Evolutionary conservation across 257 asterid genomes (phyloP), one percentile per base, ranked within the genome.

Genomic region (Marsdenia floribunda): DNA sequence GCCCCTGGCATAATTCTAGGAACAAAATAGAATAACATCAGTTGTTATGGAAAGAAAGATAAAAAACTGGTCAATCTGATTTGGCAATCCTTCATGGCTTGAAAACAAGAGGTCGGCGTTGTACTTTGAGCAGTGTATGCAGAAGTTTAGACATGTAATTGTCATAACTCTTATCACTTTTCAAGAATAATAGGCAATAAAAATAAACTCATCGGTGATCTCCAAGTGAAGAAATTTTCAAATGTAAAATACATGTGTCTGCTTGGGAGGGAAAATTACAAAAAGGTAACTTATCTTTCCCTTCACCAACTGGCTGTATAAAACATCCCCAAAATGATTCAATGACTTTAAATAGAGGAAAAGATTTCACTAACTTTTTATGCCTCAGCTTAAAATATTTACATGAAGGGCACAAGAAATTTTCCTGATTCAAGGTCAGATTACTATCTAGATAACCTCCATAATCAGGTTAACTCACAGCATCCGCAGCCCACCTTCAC

Each of bases 1-100:
- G 86, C 75, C 59, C 97, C 97, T 33, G 86, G 54, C 72, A 75
- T 80, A 71, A 91, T 86, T 77, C 97, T 94, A 76, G 68, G 79
- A 79, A 49, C 79, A 81, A 81, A 81, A 84, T 35, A 82, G 73
- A 72, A 78, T 49, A 21, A 24, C 38, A 61, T 79, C 3, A 74
- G 75, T 77, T 26, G 72, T 47, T 73, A 7, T 5, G 57, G 79
- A 63, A 52, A 21, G 55, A 64, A 66, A 70, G 59, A 37, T 55
- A 49, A 40, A 26, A 46, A 73, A 33, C 35, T 24, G 33, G 70
- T 26, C 67, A 42, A 59, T 57, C 52, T 19, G 4, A 61, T 2
- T 19, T 26, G 29, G 29, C 13, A 26, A 19, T 26, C 37, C 53
- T 38, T 66, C 52, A 4, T 57, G 12, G 29, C 12, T 42, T 21